Evolutionary conservation across 164 flowering plant species (phyloP), one percentile per base, ranked within the genome.

Genomic region (Nymphaea thermarum): DNA sequence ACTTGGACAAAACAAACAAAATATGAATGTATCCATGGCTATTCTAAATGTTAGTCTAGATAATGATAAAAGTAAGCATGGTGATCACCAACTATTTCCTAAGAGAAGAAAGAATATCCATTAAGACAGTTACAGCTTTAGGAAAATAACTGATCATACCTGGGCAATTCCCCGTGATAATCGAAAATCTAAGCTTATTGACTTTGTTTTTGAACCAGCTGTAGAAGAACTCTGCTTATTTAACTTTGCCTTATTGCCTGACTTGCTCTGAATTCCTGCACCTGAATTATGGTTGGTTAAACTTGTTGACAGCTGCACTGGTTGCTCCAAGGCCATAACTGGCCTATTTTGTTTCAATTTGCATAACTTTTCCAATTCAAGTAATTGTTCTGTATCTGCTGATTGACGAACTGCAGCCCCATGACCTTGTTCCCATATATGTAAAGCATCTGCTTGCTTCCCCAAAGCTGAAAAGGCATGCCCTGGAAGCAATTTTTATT

Each of bases 81-180:
- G 36, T 25, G 36, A 25, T 25, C 36, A 25, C 36, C 36, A 25
- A 25, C 36, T 25, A 25, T 25, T 25, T 25, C 36, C 36, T 25
- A 25, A 25, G 36, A 25, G 36, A 25, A 25, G 36, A 25, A 25
- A 25, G 36, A 25, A 25, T 25, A 47, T 47, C 55, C 12, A 47
- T 5, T 14, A 47, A 14, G 7, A 47, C 55, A 47, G 55, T 47
- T 4, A 47, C 5, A 14, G 12, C 7, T 7, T 47, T 47, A 14
- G 55, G 55, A 14, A 47, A 47, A 47, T 14, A 47, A 6, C 55
- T 14, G 7, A 47, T 14, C 7, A 47, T 47, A 61, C 98, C 90
- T 87, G 81, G 16, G 91, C 87, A 71, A 94, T 94, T 63, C 96
- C 97, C 77, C 96, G 85, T 55, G 98, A 89, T 74, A 94, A 80